Conservation (phyloP, 805 yeast genomes). For the Starmerella potacharoeniae region DNA sequence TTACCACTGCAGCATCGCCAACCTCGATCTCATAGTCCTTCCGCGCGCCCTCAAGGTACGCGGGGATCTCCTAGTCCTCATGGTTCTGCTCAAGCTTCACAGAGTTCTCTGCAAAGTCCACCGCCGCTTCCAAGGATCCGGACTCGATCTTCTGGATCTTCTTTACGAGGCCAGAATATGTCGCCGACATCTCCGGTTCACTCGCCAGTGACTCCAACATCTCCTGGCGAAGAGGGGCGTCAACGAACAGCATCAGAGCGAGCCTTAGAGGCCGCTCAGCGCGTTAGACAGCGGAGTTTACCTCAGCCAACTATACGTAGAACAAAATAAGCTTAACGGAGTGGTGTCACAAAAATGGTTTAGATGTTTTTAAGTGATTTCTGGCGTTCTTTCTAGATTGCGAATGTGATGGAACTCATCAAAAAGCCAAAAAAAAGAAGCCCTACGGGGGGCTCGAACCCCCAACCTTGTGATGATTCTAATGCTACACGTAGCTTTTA, state of each 20-base stretch:
- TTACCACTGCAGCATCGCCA: not conserved
- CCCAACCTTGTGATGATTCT: slow-evolving; percentile 22
- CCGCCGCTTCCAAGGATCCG: not conserved
- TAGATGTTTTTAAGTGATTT: too few species aligned
- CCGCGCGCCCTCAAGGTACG: not conserved
- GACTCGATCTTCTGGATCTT: not conserved
- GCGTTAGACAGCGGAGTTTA: slow-evolving; percentile 5
- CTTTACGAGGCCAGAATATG: not conserved
- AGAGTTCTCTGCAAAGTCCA: not conserved
- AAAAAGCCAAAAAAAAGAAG: slow-evolving; percentile 6
- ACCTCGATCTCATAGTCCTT: not conserved
- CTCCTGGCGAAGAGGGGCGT: slow-evolving; percentile 5
- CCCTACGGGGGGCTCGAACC: slow-evolving; percentile 24
- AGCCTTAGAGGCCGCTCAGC: slow-evolving; percentile 16
- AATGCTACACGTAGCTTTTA: slow-evolving; percentile 4
- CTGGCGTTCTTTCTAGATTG: too few species aligned
- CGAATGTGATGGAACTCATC: not conserved
- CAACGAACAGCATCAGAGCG: slow-evolving; percentile 15
- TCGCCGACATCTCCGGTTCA: not conserved
- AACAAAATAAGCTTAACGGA: not conserved
- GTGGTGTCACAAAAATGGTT: too few species aligned
- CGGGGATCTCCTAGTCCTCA: not conserved
- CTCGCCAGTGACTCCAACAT: not conserved
- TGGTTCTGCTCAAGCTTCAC: not conserved
- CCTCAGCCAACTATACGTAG: slow-evolving; percentile 3